phyloP scores from a whole-genome alignment of 73 alveolate genomes.

The Breviolum minutum region DNA sequence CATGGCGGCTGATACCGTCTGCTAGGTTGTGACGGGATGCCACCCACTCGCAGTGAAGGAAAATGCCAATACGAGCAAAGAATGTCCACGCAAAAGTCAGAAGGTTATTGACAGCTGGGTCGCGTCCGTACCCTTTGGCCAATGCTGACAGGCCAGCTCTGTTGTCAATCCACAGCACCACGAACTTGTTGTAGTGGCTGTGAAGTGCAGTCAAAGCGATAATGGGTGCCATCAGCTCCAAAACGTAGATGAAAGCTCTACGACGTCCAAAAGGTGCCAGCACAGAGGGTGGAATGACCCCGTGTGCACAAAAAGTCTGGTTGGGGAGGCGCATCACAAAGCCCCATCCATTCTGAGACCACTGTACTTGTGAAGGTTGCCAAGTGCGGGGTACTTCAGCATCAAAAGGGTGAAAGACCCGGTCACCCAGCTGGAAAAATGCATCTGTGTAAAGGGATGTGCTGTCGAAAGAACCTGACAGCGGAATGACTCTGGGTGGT shows the following conservation, averaged over 20 bases:
- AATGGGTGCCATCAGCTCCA: not conserved
- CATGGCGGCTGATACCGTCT: too few relatives aligned
- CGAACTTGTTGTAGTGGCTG: not conserved
- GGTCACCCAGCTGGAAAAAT: too few relatives aligned
- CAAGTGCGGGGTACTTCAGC: not conserved
- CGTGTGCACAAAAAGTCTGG: not conserved
- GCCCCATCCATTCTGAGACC: not conserved
- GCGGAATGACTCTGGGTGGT: not conserved
- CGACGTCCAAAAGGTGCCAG: not conserved
- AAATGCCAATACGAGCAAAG: not conserved
- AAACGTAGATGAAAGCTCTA: not conserved
- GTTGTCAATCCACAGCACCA: not conserved
- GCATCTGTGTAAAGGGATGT: too few relatives aligned
- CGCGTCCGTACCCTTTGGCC: not conserved
- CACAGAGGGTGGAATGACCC: not conserved
- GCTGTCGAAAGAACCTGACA: not conserved
- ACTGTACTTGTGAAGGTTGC: not conserved
- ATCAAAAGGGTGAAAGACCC: too few relatives aligned
- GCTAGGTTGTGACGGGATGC: not conserved
- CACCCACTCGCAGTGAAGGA: not conserved
- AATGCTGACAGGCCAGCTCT: not conserved
- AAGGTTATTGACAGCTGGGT: not conserved
- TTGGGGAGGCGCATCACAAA: not conserved
- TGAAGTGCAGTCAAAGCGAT: not conserved
- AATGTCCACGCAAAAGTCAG: not conserved